Evolutionary conservation across 306 rosid species (phyloP), one percentile per base, ranked within the genome.

Genomic region (Ochetophila trinervis): DNA sequence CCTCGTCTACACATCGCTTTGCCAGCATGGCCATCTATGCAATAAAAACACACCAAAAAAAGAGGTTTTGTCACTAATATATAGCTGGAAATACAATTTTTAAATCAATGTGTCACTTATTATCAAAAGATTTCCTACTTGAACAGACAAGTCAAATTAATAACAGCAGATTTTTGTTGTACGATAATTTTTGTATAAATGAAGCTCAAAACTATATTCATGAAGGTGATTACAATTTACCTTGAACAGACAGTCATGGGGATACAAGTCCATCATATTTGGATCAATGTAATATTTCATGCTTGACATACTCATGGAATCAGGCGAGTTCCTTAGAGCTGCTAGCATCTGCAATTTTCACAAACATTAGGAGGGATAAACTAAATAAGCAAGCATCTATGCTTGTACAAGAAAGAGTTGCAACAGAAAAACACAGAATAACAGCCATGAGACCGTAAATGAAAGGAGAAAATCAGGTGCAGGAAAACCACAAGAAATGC

Each of bases 241-340:
- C 99, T 93, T 93, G 62, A 79, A 87, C 49, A 86, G 88, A 85
- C 99, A 93, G 76, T 93, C 97, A 80, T 84, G 99, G 71, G 99
- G 99, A 83, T 86, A 93, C 76, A 93, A 80, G 62, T 90, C 84
- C 99, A 83, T 84, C 97, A 93, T 84, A 84, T 74, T 88, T 27
- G 91, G 87, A 78, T 93, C 99, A 65, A 87, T 84, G 63, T 79
- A 82, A 74, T 83, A 88, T 68, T 78, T 90, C 85, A 93, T 35
- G 87, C 87, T 86, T 69, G 96, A 82, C 94, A 86, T 84, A 64
- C 76, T 88, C 87, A 75, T 70, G 56, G 96, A 82, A 70, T 93
- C 97, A 4, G 96, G 88, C 27, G 90, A 66, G 62, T 79, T 88
- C 77, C 86, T 83, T 51, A 93, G 84, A 76, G 86, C 97, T 61